Conservation (phyloP, 257 asterid species). For the Solanum lignicaule region DNA sequence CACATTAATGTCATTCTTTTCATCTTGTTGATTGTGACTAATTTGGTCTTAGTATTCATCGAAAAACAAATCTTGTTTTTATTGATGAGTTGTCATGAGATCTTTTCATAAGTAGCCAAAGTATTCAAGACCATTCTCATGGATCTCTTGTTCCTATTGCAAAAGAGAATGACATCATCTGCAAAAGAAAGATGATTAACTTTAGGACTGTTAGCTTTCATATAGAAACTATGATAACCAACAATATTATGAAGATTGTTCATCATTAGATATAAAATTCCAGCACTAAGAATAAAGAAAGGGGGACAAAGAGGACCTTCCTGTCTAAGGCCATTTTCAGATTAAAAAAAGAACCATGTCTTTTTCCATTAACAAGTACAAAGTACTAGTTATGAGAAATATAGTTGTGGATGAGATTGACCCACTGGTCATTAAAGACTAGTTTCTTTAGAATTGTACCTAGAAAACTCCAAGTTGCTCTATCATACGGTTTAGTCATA, state of each 20-base stretch:
- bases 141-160: background rate
- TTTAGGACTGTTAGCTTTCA: background rate
- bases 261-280: background rate
- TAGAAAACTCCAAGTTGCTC: background rate
- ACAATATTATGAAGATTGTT: background rate
- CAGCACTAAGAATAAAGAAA: background rate
- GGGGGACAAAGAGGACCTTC: background rate
- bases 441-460: background rate
- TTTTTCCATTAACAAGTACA: background rate
- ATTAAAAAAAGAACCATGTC: too few relatives aligned
- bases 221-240: background rate
- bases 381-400: background rate
- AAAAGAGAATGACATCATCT: background rate
- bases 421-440: background rate
- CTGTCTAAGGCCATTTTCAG: too few relatives aligned
- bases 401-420: background rate
- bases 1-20: background rate
- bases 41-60: background rate
- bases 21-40: background rate
- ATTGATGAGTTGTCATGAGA: background rate
- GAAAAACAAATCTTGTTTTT: background rate
- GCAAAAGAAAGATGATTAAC: background rate
- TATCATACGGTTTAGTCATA: background rate
- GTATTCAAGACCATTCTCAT: background rate
- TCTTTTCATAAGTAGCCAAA: background rate